Percentiles rank a stretch among this genome's conserved stretches.
These are phyloP conservation scores for Yamadazyma sp. DNA, from an alignment of 1,139 yeast genomes.

Conservation along the genomic window DNA sequence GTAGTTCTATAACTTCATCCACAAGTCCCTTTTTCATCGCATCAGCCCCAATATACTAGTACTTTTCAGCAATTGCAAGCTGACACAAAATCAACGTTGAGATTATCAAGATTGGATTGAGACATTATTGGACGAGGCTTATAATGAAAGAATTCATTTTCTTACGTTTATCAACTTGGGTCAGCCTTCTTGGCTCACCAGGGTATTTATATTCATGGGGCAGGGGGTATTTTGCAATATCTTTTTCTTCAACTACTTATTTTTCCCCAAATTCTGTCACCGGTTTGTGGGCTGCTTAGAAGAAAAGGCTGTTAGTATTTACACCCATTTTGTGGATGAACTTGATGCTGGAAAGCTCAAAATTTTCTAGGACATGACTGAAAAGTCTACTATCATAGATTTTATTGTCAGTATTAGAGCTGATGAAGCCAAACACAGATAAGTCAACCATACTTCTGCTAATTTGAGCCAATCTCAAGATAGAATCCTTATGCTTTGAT, in stretches of 20 bases:
- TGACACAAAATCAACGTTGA: conserved; percentile 28
- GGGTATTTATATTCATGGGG: conserved; percentile 56
- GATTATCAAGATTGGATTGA: conserved; percentile 68
- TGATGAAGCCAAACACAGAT: conserved; percentile 76
- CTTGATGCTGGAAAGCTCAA: conserved; percentile 55
- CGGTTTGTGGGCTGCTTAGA: conserved; percentile 78
- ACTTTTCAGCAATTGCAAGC: not conserved
- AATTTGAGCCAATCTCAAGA: conserved; percentile 55
- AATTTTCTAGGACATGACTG: conserved; percentile 41
- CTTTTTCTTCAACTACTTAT: conserved; percentile 61
- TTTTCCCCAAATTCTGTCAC: conserved; percentile 67
- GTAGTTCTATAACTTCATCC: not conserved
- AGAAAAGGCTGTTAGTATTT: conserved; percentile 76
- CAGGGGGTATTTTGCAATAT: conserved; percentile 67
- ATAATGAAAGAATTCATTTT: conserved; percentile 77
- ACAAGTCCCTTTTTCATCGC: not conserved
- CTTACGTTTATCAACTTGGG: conserved; percentile 68
- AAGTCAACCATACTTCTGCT: conserved; percentile 75
- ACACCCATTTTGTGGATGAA: conserved; percentile 57
- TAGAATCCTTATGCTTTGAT: conserved; percentile 66
- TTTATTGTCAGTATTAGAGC: conserved; percentile 56
- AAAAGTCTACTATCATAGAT: conserved; percentile 56
- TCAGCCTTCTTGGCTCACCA: conserved; percentile 61
- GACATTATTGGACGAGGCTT: conserved; percentile 72
- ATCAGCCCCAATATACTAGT: too few relatives aligned